A percentile compares a stretch with the other conserved stretches of the same genome.
Evolutionary conservation across 2,329 filamentous ascomycete genomes (phyloP).

Genomic region (Pseudophaeomoniella oleicola): DNA sequence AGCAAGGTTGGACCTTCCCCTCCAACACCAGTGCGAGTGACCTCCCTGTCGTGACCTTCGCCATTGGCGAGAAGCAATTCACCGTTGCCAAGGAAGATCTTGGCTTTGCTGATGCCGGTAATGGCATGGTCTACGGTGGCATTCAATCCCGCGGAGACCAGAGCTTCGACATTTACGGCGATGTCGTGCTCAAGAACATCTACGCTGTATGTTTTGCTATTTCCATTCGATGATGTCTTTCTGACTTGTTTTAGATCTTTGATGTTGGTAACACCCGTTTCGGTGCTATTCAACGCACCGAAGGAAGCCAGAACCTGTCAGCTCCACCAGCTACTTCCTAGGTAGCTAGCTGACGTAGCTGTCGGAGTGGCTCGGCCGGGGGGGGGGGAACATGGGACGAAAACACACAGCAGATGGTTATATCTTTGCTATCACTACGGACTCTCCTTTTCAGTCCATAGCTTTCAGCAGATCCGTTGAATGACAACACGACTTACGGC

Average conservation of each 20-base stretch:
- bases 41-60: constrained; percentile 47
- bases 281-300: constrained; percentile 42
- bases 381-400: too few relatives aligned
- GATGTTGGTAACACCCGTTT: constrained; percentile 47
- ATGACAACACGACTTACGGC: too few relatives aligned
- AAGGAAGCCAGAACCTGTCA: constrained; percentile 16
- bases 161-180: constrained; percentile 49
- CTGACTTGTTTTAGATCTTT: constrained; percentile 34
- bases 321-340: background rate
- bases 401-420: too few relatives aligned
- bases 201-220: constrained; percentile 38
- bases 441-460: too few relatives aligned
- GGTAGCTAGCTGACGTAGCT: background rate
- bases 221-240: constrained; percentile 3
- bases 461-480: too few relatives aligned
- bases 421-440: too few relatives aligned
- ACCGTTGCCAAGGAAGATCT: constrained; percentile 49
- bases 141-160: constrained; percentile 48
- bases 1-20: constrained; percentile 54
- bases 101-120: constrained; percentile 37
- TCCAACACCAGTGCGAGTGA: constrained; percentile 32
- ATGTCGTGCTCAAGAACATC: constrained; percentile 48
- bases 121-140: constrained; percentile 46
- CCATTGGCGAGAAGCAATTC: constrained; percentile 47
- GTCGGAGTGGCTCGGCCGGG: too few relatives aligned